phyloP scores from a whole-genome alignment of 768 basidiomycete genomes.

The Cystofilobasidium ferigula region DNA sequence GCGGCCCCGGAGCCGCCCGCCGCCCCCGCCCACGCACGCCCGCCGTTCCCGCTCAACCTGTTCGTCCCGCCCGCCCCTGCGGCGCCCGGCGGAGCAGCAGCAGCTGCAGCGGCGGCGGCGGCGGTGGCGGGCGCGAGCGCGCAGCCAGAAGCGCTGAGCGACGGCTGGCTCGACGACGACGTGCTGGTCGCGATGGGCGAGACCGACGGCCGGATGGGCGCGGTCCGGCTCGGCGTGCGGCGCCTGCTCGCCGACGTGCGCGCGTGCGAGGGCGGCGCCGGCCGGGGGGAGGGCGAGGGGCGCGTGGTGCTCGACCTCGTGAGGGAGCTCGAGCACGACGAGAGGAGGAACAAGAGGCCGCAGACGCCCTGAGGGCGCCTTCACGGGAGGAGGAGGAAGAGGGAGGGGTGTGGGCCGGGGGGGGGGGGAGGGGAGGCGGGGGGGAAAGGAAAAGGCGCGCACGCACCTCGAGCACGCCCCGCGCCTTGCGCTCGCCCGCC shows the following conservation, averaged over 20 bases:
- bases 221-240: background rate
- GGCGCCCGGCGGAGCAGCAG: too few species aligned
- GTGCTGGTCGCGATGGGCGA: constrained; percentile 7
- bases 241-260: background rate
- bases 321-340: too few species aligned
- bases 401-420: too few species aligned
- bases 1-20: background rate
- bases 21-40: background rate
- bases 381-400: too few species aligned
- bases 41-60: background rate
- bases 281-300: too few species aligned
- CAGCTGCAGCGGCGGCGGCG: background rate
- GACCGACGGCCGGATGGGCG: background rate
- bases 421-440: too few species aligned
- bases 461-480: constrained; percentile 58
- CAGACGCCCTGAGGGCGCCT: too few species aligned
- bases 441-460: constrained; percentile 23
- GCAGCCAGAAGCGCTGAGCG: background rate
- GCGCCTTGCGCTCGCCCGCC: constrained; percentile 64
- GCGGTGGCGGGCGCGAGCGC: too few species aligned
- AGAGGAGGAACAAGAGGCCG: too few species aligned
- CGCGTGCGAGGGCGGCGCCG: background rate
- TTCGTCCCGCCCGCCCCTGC: background rate
- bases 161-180: constrained; percentile 9
- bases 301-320: too few species aligned